Evolutionary conservation across 306 rosid species (phyloP), one percentile per base, ranked within the genome.

Genomic region (Ormosia semicastrata): DNA sequence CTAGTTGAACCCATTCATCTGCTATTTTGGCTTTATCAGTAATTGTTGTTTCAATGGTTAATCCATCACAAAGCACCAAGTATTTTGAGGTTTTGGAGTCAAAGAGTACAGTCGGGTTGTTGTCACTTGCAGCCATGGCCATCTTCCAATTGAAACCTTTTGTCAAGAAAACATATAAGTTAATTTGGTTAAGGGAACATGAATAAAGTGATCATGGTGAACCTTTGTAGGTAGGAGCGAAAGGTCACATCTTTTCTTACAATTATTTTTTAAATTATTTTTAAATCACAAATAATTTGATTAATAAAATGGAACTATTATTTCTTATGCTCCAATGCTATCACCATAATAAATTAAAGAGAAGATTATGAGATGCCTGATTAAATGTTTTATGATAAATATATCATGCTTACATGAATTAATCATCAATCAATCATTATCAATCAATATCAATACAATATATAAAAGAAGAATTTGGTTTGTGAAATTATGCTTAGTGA

Each of bases 31-130:
- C 80, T 46, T 76, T 46, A 67, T 71, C 1, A 0, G 85, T 76
- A 8, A 85, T 7, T 0, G 37, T 85, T 33, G 80, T 85, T 81
- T 70, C 88, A 32, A 81, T 76, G 41, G 11, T 36, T 50, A 46
- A 7, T 8, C 67, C 83, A 37, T 72, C 71, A 12, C 8, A 71
- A 2, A 4, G 4, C 8, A 85, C 72, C 7, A 9, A 32, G 13
- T 70, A 33, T 4, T 44, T 80, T 6, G 43, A 43, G 29, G 11
- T 79, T 79, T 86, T 17, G 11, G 66, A 2, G 17, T 76, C 14
- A 24, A 53, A 56, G 4, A 11, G 33, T 34, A 66, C 43, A 1
- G 49, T 66, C 3, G 73, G 3, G 1, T 40, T 33, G 34, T 46
- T 53, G n/a, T 68, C 69, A 30, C 8, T 73, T 36, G 66, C 9